A percentile compares a stretch with the other conserved stretches of the same genome.
Conservation (phyloP, 1,284 basidiomycete genomes). For the Microbotryomycetes sp. region DNA sequence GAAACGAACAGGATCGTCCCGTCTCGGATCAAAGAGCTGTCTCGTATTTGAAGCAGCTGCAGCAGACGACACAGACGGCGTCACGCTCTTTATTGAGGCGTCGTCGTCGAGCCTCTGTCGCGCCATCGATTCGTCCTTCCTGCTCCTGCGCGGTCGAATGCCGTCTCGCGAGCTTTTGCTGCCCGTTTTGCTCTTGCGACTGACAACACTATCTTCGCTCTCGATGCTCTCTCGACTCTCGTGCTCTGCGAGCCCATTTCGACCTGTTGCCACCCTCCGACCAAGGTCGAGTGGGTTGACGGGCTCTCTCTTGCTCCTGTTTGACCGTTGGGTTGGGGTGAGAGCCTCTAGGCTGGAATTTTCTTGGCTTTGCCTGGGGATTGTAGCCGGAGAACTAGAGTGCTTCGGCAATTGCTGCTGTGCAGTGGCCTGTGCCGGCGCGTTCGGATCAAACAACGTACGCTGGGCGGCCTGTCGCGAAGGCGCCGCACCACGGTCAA, state of each 20-base stretch:
- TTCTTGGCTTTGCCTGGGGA: neutral
- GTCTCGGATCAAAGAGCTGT: constrained; percentile 72
- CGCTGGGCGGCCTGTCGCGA: neutral
- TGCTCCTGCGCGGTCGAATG: neutral
- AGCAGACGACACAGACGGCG: neutral
- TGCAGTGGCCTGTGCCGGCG: neutral
- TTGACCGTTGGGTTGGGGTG: neutral
- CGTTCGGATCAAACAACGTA: neutral
- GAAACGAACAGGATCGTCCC: constrained; percentile 76
- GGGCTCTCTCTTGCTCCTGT: constrained; percentile 20
- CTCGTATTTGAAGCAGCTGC: constrained; percentile 38
- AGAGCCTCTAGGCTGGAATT: neutral
- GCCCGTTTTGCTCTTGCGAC: constrained; percentile 13
- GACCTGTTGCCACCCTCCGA: neutral
- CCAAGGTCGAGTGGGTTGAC: constrained; percentile 24
- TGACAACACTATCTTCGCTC: constrained; percentile 13
- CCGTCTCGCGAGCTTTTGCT: constrained; percentile 7
- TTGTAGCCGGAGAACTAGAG: neutral
- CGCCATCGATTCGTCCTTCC: constrained; percentile 7
- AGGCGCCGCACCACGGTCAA: constrained; percentile 19
- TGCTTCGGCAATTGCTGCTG: neutral
- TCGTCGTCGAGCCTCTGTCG: neutral
- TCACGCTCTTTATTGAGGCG: neutral
- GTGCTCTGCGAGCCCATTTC: neutral
- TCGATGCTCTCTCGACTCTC: constrained; percentile 26